phyloP scores from a whole-genome alignment of 768 basidiomycete species.

The Infundibulicybe gibba region DNA sequence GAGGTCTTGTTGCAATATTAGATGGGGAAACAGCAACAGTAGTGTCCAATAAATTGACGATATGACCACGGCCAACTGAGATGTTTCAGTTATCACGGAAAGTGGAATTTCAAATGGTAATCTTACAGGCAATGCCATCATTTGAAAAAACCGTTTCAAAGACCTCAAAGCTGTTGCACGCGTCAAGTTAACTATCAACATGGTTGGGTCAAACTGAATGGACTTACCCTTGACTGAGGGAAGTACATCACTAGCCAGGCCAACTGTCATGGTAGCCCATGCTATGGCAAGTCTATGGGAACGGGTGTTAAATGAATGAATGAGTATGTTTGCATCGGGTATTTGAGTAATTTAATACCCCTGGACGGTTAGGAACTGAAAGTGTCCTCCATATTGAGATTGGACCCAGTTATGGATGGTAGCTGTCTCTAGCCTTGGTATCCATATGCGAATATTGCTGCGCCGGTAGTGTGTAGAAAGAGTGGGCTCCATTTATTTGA shows the following conservation, averaged over 20 bases:
- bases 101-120: background rate
- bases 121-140: conserved; percentile 66
- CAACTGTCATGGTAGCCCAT: conserved; percentile 30
- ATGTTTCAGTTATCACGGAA: background rate
- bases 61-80: conserved; percentile 32
- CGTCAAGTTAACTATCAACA: conserved; percentile 2
- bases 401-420: conserved; percentile 27
- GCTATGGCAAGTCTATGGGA: conserved; percentile 30
- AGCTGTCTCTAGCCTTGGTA: conserved; percentile 24
- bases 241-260: conserved; percentile 27
- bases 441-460: conserved; percentile 32
- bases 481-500: no score
- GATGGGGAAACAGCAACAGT: conserved; percentile 45
- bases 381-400: conserved; percentile 57
- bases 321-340: background rate
- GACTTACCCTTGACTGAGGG: conserved; percentile 24
- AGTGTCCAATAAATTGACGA: conserved; percentile 69
- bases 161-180: conserved; percentile 29
- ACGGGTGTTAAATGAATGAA: background rate
- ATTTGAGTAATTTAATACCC: conserved; percentile 39
- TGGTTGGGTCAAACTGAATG: background rate
- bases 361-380: conserved; percentile 76
- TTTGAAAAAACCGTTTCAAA: conserved; percentile 54
- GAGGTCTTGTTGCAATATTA: conserved; percentile 42
- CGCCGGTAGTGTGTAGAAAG: conserved; percentile 25